phyloP scores from a whole-genome alignment of 768 basidiomycete species.

The Tricholomella constricta region DNA sequence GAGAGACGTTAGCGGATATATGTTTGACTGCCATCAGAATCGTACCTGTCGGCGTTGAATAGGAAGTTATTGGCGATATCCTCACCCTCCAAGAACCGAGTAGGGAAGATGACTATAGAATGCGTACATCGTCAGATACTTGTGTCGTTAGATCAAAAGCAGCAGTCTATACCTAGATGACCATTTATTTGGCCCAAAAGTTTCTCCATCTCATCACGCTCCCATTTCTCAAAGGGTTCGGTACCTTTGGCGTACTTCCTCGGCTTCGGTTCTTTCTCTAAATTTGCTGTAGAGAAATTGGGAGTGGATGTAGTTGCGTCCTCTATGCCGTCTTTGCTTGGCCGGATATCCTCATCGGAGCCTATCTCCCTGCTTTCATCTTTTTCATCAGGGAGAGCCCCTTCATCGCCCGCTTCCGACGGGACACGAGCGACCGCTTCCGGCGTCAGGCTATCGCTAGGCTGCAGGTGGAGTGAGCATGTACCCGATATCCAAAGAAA shows the following conservation, averaged over 20 bases:
- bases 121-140: background rate
- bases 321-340: constrained; percentile 35
- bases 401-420: constrained; percentile 56
- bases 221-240: constrained; percentile 81
- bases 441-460: constrained; percentile 38
- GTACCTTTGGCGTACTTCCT: constrained; percentile 47
- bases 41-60: constrained; percentile 83
- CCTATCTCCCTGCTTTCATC: constrained; percentile 28
- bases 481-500: constrained; percentile 5
- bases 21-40: background rate
- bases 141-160: background rate
- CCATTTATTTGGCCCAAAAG: constrained; percentile 76
- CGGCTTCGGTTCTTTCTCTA: constrained; percentile 38
- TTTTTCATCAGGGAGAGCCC: constrained; percentile 28
- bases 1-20: constrained; percentile 7
- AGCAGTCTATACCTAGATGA: constrained; percentile 70
- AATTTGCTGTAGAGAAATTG: constrained; percentile 19
- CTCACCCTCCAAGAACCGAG: constrained; percentile 89
- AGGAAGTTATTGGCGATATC: constrained; percentile 91
- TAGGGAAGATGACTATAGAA: constrained; percentile 76
- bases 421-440: constrained; percentile 57
- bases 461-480: constrained; percentile 30
- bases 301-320: constrained; percentile 26
- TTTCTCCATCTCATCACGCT: constrained; percentile 88
- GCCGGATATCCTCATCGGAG: constrained; percentile 23